Conservation (phyloP, 768 basidiomycete species). For the Lactarius quietus region DNA sequence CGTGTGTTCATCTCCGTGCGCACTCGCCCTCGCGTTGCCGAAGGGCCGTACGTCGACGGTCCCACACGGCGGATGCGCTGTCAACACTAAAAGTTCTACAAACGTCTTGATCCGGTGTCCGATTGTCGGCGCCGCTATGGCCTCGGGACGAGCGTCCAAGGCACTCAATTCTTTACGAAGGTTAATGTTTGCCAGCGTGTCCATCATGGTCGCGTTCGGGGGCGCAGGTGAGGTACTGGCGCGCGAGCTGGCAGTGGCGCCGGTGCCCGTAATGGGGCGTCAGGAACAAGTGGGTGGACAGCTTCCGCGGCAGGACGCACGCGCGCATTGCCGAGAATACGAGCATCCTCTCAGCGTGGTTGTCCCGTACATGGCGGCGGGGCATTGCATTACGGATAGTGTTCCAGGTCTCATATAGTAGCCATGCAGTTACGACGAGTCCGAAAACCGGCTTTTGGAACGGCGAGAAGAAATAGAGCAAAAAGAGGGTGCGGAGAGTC, state of each 20-base stretch:
- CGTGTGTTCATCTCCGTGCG: slow-evolving; percentile 21
- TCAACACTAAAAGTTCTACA: slow-evolving; percentile 17
- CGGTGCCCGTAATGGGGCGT: slow-evolving; percentile 3
- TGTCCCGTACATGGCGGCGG: slow-evolving; percentile 7
- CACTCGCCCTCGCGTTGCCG: slow-evolving; percentile 24
- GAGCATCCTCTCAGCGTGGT: slow-evolving; percentile 9
- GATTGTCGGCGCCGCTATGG: slow-evolving; percentile 3
- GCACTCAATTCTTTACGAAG: slow-evolving; percentile 15
- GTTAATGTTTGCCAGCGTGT: slow-evolving; percentile 19
- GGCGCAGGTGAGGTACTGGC: slow-evolving; percentile 1
- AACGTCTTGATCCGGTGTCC: slow-evolving; percentile 23
- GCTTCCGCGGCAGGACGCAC: slow-evolving; percentile 11
- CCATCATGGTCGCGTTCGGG: slow-evolving; percentile 13
- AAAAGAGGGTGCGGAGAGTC: slow-evolving; percentile 21
- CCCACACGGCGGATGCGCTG: slow-evolving; percentile 27
- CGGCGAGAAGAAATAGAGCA: slow-evolving; percentile 27
- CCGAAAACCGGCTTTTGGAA: slow-evolving; percentile 27
- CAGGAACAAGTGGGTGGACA: not conserved
- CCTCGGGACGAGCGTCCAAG: slow-evolving; percentile 12
- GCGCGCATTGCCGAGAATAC: slow-evolving; percentile 3
- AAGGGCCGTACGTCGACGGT: slow-evolving; percentile 24
- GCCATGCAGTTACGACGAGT: slow-evolving; percentile 22
- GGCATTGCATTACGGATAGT: slow-evolving; percentile 26
- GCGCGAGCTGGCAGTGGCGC: not conserved
- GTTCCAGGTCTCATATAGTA: slow-evolving; percentile 27